Percentiles rank a stretch among this genome's conserved stretches.
These are phyloP conservation scores for Amesomyces nigricolor DNA, from an alignment of 2,329 filamentous ascomycete species.

Conservation along the genomic window DNA sequence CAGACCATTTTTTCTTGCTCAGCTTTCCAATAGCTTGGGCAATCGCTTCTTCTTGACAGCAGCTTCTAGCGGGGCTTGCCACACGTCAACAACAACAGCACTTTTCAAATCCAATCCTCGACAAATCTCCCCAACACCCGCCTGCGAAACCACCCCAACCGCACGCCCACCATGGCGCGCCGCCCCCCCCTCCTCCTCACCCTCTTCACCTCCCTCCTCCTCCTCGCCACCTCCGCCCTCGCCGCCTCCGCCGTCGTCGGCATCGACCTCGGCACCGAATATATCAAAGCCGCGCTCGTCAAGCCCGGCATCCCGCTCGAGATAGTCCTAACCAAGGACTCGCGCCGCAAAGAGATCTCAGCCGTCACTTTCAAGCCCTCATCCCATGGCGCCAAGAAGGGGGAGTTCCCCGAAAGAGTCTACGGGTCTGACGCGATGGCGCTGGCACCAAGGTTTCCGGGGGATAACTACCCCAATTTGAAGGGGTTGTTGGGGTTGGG, in stretches of 20 bases:
- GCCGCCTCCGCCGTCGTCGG: slow-evolving; percentile 73
- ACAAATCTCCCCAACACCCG: neutral
- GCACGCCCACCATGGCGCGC: slow-evolving; percentile 34
- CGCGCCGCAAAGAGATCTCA: slow-evolving; percentile 87
- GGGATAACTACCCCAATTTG: slow-evolving; percentile 90
- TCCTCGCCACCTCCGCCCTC: slow-evolving; percentile 45
- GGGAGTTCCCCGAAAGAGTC: slow-evolving; percentile 78
- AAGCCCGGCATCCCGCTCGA: slow-evolving; percentile 97
- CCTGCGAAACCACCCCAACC: slow-evolving; percentile 3
- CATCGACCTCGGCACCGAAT: slow-evolving; percentile 91
- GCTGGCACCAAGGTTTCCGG: slow-evolving; percentile 78
- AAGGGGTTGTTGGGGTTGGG: slow-evolving; percentile 82
- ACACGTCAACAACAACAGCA: neutral
- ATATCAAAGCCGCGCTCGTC: slow-evolving; percentile 91
- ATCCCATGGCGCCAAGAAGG: slow-evolving; percentile 56
- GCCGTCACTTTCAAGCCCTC: slow-evolving; percentile 90
- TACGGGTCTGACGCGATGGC: slow-evolving; percentile 92
- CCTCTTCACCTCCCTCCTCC: too few relatives aligned
- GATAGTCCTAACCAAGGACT: slow-evolving; percentile 96
- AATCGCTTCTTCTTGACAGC: neutral
- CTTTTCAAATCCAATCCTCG: neutral
- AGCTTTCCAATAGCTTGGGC: neutral
- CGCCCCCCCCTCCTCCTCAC: slow-evolving; percentile 30
- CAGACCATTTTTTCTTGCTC: neutral
- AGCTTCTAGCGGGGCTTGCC: too few relatives aligned